Evolutionary conservation across 116 monocot genomes (phyloP), one percentile per base, ranked within the genome.

Genomic region (Zostera marina): DNA sequence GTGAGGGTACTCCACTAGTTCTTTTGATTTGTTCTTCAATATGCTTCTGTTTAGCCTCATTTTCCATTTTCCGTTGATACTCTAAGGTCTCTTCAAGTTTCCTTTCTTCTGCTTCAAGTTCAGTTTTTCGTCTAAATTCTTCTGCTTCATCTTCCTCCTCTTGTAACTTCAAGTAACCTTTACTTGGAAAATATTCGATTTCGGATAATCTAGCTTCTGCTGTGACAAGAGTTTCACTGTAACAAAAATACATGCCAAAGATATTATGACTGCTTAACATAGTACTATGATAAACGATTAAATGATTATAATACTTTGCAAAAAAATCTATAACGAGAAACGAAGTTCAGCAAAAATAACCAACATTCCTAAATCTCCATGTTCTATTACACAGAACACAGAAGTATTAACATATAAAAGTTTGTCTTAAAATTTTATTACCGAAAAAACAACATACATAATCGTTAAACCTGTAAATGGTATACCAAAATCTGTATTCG

Each of bases 81-180:
- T 88, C 79, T 51, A 94, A 74, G 53, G 88, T 81, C 71, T 94
- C 81, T 64, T 79, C 84, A 56, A 94, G 81, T 57, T 88, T 94
- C 62, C 82, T 94, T 74, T 84, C 88, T 62, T 94, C 93, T 42
- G 68, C 92, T 59, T 92, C 87, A 62, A 82, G 70, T 54, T 82
- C 85, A 66, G 81, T 48, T 67, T 66, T 77, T 46, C 56, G 67
- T 55, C 61, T 77, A 59, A 70, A 52, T 32, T 82, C 85, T 61
- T 81, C 84, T 65, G 80, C 85, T 32, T 82, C 85, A 58, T 81
- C 84, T 65, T 82, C 85, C 58, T 81, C 89, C 65, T 92, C 74
- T 63, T 80, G 65, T 71, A 73, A 70, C 45, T 68, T 72, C 45
- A 79, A 58, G 45, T 71, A 45, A 54, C 78, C 63, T 60, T 53